Base-by-base conservation (phyloP, 108 stramenopile species). In the Stephanodiscus triporus region DNA sequence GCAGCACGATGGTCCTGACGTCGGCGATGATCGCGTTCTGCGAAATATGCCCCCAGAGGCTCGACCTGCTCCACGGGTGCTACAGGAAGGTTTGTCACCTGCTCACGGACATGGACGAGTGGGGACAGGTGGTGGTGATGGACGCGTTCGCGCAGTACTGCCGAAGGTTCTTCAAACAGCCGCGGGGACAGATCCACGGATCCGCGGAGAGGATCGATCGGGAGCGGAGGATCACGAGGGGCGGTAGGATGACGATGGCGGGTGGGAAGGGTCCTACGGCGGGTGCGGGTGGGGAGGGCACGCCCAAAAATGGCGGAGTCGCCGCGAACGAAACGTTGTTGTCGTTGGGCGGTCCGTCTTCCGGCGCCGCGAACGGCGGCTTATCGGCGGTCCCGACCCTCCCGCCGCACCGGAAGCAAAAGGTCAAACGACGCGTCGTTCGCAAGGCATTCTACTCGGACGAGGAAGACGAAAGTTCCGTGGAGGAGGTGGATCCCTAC, bases 91-190 rank as follows among this genome's bases (percentile, higher is more conserved):
- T 98, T 32, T 99, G 99, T 85, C 95, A 96, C 70, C 81, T 98
- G 58, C 72, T 99, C 53, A 96, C 98, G 1, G 99, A 99, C 84
- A 89, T 98, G 85, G 99, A 99, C 83, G 99, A 99, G 81, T 99
- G 99, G 99, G 95, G 94, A 22, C 98, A 99, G 82, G 89, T 97
- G 48, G 74, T 93, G 27, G 82, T 94, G 1, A 77, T 99, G 20
- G 87, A 97, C 68, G 74, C 84, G 32, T 71, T 99, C 60, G 78
- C 85, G 32, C 76, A 97, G 23, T 99, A 99, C 83, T 92, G 95
- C 66, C 89, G 99, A 23, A 85, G 30, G 29, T 96, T 89, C 72
- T 99, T 99, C 83, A 74, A 81, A 71, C 81, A 82, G 54, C 95
- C 95, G n/a, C 27, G 65, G 36, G 68, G 60, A 29, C 84, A 77